Base-by-base conservation (phyloP, 345 rosid species). In the Diplotaxis tenuifolia region DNA sequence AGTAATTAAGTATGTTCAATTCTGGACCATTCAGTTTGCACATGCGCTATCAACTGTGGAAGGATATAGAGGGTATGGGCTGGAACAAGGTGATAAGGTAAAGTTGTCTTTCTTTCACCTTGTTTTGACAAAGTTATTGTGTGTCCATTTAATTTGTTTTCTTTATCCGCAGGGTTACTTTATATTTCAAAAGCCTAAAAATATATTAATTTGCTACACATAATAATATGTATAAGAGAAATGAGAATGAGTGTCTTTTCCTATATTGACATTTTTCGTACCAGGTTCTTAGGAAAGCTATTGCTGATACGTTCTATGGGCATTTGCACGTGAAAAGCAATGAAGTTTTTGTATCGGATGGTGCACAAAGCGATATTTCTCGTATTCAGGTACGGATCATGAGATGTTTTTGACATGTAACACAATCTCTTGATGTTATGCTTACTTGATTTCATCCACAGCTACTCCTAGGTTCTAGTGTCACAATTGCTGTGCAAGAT, bases 341-440 rank as follows among this genome's bases (percentile, higher is more conserved):
- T n/a, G 89, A 87, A 82, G 73, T 87, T 68, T 86, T 87, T 74
- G 76, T 87, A 68, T 87, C 92, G 54, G 92, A 86, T 71, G 92
- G 92, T 45, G 70, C 89, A 68, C 92, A 85, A 67, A 83, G 89
- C 62, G 88, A 87, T 71, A 84, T 87, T 61, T 62, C 84, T 72
- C 92, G 92, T 62, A 78, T 87, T 65, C 89, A 84, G 87, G 88
- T 87, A 69, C 14, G 50, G 50, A 45, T n/a, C 50, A 22, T 5
- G 1, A 50, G 23, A 5, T 2, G 1, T 4, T 20, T 69, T 54
- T 57, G 2, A 18, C 36, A 22, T 19, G 15, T 22, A 21, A 47
- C 14, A 58, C 29, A 67, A 10, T 50, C 16, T 27, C 38, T 61
- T 20, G 20, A 9, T 3, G 11, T 58, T 56, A n/a, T 53, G 18